A percentile compares a stretch with the other conserved stretches of the same genome.
Conservation (phyloP, 345 rosid species). For the Citrus medica region DNA sequence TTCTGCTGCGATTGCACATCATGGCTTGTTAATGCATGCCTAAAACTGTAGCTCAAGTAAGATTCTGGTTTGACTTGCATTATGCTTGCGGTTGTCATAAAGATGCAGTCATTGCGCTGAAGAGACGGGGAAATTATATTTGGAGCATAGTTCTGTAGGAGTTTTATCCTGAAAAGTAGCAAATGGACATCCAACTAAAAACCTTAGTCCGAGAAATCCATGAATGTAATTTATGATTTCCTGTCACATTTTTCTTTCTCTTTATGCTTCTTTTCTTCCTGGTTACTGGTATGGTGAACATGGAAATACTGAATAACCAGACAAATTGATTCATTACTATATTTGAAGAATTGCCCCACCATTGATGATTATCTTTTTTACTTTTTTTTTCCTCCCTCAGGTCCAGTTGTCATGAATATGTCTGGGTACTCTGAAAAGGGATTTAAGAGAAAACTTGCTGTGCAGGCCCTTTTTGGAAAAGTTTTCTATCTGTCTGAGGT, state of each 20-base stretch:
- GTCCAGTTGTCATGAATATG: slow-evolving; percentile 86
- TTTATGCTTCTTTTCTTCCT: too few relatives aligned
- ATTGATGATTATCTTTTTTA: slow-evolving; percentile 11
- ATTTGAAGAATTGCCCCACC: not conserved
- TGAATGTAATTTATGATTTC: not conserved
- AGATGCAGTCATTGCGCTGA: not conserved
- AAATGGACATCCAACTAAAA: not conserved
- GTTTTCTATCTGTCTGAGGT: slow-evolving; percentile 91
- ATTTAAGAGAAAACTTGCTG: slow-evolving; percentile 92
- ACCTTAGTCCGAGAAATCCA: not conserved
- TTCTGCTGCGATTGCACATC: not conserved
- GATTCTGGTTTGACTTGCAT: not conserved
- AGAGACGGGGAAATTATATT: not conserved
- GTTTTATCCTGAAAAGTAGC: not conserved
- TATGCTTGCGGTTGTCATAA: not conserved
- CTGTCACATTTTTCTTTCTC: not conserved
- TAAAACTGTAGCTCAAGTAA: not conserved
- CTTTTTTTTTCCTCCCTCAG: slow-evolving; percentile 27
- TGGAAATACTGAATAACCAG: not conserved
- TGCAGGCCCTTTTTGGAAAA: slow-evolving; percentile 84
- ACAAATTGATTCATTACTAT: not conserved
- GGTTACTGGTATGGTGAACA: not conserved
- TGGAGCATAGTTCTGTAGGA: not conserved
- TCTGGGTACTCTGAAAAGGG: slow-evolving; percentile 84
- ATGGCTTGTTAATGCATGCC: not conserved